Evolutionary conservation across 495 filamentous ascomycete genomes (phyloP), one percentile per base, ranked within the genome.

Genomic region (Cercophora newfieldiana): DNA sequence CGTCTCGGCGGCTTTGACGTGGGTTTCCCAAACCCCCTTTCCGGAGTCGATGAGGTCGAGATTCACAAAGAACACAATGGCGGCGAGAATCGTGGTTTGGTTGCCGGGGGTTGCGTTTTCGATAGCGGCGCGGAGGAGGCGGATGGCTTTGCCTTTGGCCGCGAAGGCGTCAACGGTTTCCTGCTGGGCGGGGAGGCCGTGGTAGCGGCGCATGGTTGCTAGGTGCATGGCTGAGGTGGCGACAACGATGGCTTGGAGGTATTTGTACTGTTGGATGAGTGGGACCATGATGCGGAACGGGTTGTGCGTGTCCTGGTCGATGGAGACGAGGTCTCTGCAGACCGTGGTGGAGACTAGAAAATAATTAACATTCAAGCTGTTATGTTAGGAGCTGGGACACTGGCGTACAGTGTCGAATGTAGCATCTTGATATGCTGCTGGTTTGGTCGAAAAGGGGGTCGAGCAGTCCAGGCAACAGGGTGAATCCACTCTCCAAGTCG

Each of bases 31-130:
- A 7, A 77, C 78, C 24, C 82, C 81, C 59, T 77, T 82, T 0
- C 84, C 84, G 3, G 82, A 82, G 70, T 88, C 85, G 22, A 88
- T 78, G 6, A 88, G 77, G 66, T 86, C 80, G 24, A 88, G 77
- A 49, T 87, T 86, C 63, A 88, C 79, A 44, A 88, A 78, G 64
- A 87, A 83, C 28, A 87, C 80, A 1, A 84, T 79, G 25, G 82
- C 82, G 5, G 83, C 81, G 0, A 83, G 73, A 7, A 81, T 48
- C 44, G 85, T 75, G 30, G 78, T 80, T 6, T 74, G 74, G 61
- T 79, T 80, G 2, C 68, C 64, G 24, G 78, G 63, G 4, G 74
- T 61, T 28, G 65, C 8, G 18, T 69, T 63, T 61, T 72, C 65
- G 72, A 79, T 54, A 26, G 79, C 77, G 0, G 59, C 64, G 2